Conservation (phyloP, 2,329 filamentous ascomycete species). For the Talaromyces sp. region DNA sequence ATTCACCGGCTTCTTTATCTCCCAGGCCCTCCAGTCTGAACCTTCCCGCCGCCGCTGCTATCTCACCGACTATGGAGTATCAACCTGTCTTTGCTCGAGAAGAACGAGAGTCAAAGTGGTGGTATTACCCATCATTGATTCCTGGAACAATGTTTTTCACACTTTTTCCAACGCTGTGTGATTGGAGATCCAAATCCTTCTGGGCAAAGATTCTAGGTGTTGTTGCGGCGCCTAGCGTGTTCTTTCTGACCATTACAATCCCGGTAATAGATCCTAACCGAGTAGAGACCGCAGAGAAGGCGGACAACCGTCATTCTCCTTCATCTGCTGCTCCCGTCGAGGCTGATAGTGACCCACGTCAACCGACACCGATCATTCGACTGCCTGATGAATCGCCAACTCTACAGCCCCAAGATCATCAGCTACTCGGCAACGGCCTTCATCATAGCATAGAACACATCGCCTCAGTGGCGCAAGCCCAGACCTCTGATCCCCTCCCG, state of each 20-base stretch:
- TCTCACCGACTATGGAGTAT: not conserved
- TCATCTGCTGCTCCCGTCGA: constrained; percentile 28
- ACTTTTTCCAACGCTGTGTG: constrained; percentile 80
- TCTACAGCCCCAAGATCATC: constrained; percentile 24
- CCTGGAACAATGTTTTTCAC: constrained; percentile 68
- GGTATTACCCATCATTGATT: constrained; percentile 70
- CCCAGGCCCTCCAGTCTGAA: constrained; percentile 1
- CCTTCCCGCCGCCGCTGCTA: not conserved
- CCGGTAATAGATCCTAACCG: constrained; percentile 77
- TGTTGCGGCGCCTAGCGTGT: constrained; percentile 82
- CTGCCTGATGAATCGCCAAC: constrained; percentile 38
- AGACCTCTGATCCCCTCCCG: not conserved
- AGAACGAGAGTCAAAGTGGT: constrained; percentile 62
- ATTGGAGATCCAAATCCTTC: constrained; percentile 76
- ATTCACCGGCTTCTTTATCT: constrained; percentile 32
- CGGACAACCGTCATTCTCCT: not conserved
- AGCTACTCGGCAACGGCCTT: not conserved
- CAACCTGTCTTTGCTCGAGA: constrained; percentile 36
- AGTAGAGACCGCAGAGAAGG: constrained; percentile 43
- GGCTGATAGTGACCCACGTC: constrained; percentile 26
- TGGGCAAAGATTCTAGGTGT: constrained; percentile 79
- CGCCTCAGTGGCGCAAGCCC: not conserved
- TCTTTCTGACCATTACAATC: constrained; percentile 82
- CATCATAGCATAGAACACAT: not conserved
- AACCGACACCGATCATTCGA: constrained; percentile 26